Evolutionary conservation across 2,329 filamentous ascomycete genomes (phyloP).

Genomic region (Aspergillus glaucus): DNA sequence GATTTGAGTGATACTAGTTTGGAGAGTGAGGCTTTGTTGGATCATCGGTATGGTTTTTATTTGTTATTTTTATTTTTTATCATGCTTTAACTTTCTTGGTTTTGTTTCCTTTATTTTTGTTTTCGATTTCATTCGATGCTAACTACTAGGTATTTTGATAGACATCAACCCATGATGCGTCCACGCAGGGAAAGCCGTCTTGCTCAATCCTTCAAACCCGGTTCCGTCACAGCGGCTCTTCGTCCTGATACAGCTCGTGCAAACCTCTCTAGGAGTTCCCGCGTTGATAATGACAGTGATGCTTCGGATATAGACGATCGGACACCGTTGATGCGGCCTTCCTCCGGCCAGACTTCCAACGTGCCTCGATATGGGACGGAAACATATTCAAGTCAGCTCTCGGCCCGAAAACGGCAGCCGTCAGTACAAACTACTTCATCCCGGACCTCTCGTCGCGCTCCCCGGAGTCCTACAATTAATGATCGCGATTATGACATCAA

Average conservation of each 20-base stretch:
- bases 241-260: conserved; percentile 40
- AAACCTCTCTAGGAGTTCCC: conserved; percentile 24
- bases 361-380: conserved; percentile 30
- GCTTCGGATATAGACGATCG: conserved; percentile 40
- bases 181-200: conserved; percentile 52
- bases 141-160: conserved; percentile 20
- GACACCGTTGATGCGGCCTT: conserved; percentile 47
- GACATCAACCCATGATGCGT: conserved; percentile 57
- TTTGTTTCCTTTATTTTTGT: background rate
- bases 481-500: conserved; percentile 55
- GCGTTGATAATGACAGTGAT: conserved; percentile 23
- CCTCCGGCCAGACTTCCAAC: conserved; percentile 27
- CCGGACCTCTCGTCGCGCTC: conserved; percentile 20
- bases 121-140: background rate
- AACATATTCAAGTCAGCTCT: conserved; percentile 18
- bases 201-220: conserved; percentile 33
- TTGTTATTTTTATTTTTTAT: background rate
- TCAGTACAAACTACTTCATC: conserved; percentile 25
- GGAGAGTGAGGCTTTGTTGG: conserved; percentile 79
- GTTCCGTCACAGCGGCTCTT: conserved; percentile 25
- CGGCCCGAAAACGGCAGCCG: conserved; percentile 17
- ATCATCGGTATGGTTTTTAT: conserved; percentile 62
- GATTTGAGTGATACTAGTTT: conserved; percentile 78
- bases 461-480: conserved; percentile 14
- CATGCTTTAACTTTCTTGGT: background rate